Conservation (phyloP, 805 yeast genomes). For the Candida fluviatilis region DNA sequence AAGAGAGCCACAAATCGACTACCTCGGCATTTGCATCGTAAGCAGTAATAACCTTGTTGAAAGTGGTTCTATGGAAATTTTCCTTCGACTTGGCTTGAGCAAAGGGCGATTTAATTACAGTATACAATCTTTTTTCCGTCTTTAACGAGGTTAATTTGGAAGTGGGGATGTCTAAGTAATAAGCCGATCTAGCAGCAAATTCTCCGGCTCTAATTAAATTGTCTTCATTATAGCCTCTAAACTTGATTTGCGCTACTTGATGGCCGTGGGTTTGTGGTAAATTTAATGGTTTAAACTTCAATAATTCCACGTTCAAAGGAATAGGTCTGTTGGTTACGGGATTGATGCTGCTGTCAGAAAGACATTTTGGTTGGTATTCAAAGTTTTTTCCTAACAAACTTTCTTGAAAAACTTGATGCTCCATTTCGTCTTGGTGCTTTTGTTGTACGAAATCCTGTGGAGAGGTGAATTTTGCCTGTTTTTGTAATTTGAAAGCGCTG, state of each 20-base stretch:
- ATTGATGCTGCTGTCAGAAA: slow-evolving; percentile 18
- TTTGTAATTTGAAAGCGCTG: slow-evolving; percentile 1
- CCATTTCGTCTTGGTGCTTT: slow-evolving; percentile 19
- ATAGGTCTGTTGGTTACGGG: slow-evolving; percentile 45
- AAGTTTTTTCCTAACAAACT: slow-evolving; percentile 23
- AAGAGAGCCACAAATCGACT: slow-evolving; percentile 76
- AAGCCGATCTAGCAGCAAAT: slow-evolving; percentile 87
- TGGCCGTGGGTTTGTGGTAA: slow-evolving; percentile 66
- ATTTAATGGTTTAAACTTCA: slow-evolving; percentile 75
- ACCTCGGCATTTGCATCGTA: slow-evolving; percentile 86
- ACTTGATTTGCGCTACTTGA: slow-evolving; percentile 69
- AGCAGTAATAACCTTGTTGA: slow-evolving; percentile 65
- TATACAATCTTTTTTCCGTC: slow-evolving; percentile 81
- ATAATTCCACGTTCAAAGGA: slow-evolving; percentile 82
- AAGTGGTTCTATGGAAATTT: slow-evolving; percentile 87
- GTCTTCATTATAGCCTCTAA: slow-evolving; percentile 67
- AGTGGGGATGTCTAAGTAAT: slow-evolving; percentile 82
- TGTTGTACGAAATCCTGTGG: slow-evolving; percentile 32
- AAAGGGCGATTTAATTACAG: slow-evolving; percentile 89
- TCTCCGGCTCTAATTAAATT: slow-evolving; percentile 75
- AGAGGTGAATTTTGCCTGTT: slow-evolving; percentile 13
- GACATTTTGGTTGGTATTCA: slow-evolving; percentile 28
- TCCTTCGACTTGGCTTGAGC: slow-evolving; percentile 93
- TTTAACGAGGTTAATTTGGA: slow-evolving; percentile 67
- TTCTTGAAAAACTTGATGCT: slow-evolving; percentile 23